Evolutionary conservation across 2,329 filamentous ascomycete species (phyloP).

Genomic region (Dothideomycetes sp.): DNA sequence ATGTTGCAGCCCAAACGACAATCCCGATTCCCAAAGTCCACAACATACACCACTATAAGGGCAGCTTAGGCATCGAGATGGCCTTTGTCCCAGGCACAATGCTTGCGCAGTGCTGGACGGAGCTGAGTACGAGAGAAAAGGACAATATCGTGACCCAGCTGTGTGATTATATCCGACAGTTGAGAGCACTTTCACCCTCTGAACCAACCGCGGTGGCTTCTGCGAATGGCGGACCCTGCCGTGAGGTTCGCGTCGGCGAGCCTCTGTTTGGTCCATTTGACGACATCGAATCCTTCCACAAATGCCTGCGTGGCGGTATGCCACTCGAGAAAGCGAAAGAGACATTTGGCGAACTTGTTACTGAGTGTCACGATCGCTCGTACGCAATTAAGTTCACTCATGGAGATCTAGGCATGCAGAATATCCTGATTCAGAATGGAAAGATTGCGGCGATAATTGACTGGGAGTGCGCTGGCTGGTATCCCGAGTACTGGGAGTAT

Average conservation of each 20-base stretch:
- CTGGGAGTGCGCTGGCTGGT: conserved; percentile 39
- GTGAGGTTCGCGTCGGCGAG: no score
- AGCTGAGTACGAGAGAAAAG: background rate
- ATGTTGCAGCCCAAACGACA: conserved; percentile 28
- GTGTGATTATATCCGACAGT: no score
- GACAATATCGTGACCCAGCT: no score
- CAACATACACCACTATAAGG: conserved; percentile 31
- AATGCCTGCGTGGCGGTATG: conserved; percentile 1
- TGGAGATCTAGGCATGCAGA: conserved; percentile 37
- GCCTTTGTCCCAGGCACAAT: conserved; percentile 9
- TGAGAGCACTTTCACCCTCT: no score
- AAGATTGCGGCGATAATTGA: conserved; percentile 35
- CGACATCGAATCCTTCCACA: conserved; percentile 2
- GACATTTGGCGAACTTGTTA: no score
- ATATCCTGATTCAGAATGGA: conserved; percentile 31
- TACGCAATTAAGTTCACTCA: conserved; percentile 33
- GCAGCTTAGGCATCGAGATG: conserved; percentile 36
- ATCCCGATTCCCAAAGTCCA: conserved; percentile 36
- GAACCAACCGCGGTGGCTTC: no score
- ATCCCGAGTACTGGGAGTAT: conserved; percentile 37
- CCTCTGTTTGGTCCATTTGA: background rate
- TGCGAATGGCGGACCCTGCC: no score
- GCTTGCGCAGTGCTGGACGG: background rate
- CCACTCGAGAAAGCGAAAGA: background rate
- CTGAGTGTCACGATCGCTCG: conserved; percentile 6